These are phyloP conservation scores for Nicotiana tabacum DNA, from an alignment of 257 asterid genomes.

Conservation along the genomic window DNA sequence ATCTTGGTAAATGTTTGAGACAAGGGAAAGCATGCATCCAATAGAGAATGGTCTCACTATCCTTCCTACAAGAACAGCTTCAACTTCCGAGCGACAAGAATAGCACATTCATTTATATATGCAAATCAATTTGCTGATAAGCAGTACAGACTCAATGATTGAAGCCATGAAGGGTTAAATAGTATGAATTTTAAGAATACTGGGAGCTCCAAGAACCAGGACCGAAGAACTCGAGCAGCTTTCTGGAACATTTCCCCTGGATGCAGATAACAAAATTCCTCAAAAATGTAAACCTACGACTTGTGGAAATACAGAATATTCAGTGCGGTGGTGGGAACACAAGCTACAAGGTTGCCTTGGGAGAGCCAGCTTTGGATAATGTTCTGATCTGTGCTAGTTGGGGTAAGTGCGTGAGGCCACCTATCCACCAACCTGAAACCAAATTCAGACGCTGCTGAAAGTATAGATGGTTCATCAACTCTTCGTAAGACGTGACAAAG, in stretches of 20 bases:
- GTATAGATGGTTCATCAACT: slow-evolving; percentile 73
- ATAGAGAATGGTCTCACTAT: background rate
- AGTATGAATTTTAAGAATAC: background rate
- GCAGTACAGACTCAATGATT: background rate
- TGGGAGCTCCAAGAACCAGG: background rate
- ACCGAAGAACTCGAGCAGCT: background rate
- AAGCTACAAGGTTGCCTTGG: slow-evolving; percentile 17
- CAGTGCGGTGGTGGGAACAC: slow-evolving; percentile 51
- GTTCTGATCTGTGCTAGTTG: slow-evolving; percentile 20
- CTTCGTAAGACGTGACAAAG: slow-evolving; percentile 79
- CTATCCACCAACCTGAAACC: slow-evolving; percentile 60
- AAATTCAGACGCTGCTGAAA: slow-evolving; percentile 48
- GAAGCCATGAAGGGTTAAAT: background rate
- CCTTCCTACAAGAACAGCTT: background rate
- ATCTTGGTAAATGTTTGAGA: background rate
- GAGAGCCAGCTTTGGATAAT: slow-evolving; percentile 49
- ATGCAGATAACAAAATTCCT: background rate
- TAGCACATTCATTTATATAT: background rate
- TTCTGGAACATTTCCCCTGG: background rate
- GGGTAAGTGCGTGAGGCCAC: slow-evolving; percentile 42
- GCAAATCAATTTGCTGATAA: background rate
- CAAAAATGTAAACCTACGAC: slow-evolving; percentile 15
- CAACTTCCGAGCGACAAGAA: background rate
- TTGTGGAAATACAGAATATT: slow-evolving; percentile 61
- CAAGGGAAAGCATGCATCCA: background rate